Base-by-base conservation (phyloP, 164 flowering plant species). In the Berberis thunbergii region DNA sequence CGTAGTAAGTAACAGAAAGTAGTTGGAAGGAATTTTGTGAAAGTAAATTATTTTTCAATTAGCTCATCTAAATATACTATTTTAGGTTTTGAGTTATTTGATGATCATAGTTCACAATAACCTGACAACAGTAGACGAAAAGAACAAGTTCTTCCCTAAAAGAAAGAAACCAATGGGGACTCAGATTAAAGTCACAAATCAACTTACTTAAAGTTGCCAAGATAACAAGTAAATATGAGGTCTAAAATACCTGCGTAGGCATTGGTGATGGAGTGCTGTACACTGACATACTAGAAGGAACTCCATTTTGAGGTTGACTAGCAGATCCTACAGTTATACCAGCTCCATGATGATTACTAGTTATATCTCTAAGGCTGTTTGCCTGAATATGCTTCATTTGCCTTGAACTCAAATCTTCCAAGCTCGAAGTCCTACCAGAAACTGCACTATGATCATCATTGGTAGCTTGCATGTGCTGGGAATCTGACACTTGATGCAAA, bases 181-280 rank as follows among this genome's bases (percentile, higher is more conserved):
- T n/a, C n/a, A n/a, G n/a, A n/a, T n/a, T n/a, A n/a, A n/a, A n/a
- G n/a, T n/a, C n/a, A n/a, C n/a, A n/a, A n/a, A n/a, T n/a, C n/a
- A n/a, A n/a, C n/a, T n/a, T n/a, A n/a, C n/a, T n/a, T n/a, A n/a
- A n/a, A n/a, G n/a, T n/a, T n/a, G n/a, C n/a, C n/a, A n/a, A n/a
- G n/a, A n/a, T n/a, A n/a, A n/a, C n/a, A n/a, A n/a, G n/a, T n/a
- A n/a, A n/a, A 50, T 42, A n/a, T n/a, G n/a, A n/a, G n/a, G n/a
- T n/a, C n/a, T n/a, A n/a, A 41, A 39, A 60, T 80, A 90, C 96
- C 90, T 88, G 97, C 56, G 82, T 40, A 26, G 78, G 77, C 70
- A 88, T 76, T 67, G 99, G 99, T 7, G 99, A 94, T 66, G 99
- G 99, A 65, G 99, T 91, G 73, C 72, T 85, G 72, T 77, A 91